Conservation (phyloP, 371 early-diverging fungal species). For the Umbelopsis sp. region DNA sequence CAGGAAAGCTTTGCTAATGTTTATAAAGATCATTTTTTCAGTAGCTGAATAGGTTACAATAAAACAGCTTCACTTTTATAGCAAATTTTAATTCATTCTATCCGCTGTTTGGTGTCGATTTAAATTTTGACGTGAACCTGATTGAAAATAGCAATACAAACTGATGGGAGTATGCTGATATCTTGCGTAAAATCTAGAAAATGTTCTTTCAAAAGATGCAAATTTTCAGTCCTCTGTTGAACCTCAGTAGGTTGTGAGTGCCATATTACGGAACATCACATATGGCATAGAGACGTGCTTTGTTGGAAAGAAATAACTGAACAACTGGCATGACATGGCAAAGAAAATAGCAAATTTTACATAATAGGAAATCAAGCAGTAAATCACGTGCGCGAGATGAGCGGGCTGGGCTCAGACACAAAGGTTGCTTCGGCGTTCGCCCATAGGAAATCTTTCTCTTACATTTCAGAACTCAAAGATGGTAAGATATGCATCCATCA, state of each 20-base stretch:
- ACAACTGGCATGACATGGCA: too few species aligned
- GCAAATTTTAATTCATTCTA: background rate
- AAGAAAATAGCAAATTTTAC: too few species aligned
- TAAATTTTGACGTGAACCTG: background rate
- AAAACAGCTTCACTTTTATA: slow-evolving; percentile 1
- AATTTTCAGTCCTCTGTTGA: too few species aligned
- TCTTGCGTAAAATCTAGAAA: background rate
- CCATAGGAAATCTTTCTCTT: background rate
- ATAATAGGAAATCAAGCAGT: too few species aligned
- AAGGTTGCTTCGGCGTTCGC: too few species aligned
- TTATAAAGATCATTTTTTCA: background rate
- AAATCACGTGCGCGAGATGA: background rate
- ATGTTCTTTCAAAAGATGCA: too few species aligned
- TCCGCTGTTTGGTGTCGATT: background rate
- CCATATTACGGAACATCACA: too few species aligned
- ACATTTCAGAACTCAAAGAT: slow-evolving; percentile 18
- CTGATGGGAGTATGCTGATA: background rate
- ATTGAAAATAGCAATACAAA: slow-evolving; percentile 8
- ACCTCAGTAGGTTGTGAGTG: too few species aligned
- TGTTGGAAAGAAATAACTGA: too few species aligned
- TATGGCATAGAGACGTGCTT: too few species aligned
- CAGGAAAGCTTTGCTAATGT: slow-evolving; percentile 6
- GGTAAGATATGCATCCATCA: slow-evolving; percentile 13
- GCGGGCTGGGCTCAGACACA: too few species aligned
- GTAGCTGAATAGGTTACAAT: background rate